Evolutionary conservation across 2,329 filamentous ascomycete species (phyloP).

Genomic region (Talaromyces sp.): DNA sequence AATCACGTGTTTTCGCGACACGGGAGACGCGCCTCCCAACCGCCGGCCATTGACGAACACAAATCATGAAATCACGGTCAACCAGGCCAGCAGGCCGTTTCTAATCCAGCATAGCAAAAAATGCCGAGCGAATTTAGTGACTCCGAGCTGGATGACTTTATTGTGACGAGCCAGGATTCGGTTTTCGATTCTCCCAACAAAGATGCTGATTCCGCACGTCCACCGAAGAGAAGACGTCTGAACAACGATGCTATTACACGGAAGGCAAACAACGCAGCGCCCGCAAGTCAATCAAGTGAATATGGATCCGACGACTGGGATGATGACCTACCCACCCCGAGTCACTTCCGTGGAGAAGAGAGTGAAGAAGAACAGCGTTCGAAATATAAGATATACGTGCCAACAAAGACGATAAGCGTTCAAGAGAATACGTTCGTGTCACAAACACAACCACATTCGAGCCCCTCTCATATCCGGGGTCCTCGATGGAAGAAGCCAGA

Average conservation of each 20-base stretch:
- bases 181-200: constrained; percentile 1
- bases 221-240: constrained; percentile 32
- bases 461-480: constrained; percentile 48
- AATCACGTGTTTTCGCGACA: constrained; percentile 13
- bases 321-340: constrained; percentile 19
- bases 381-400: constrained; percentile 39
- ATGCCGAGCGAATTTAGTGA: constrained; percentile 25
- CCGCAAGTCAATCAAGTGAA: neutral
- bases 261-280: neutral
- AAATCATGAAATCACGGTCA: neutral
- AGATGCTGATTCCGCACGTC: constrained; percentile 21
- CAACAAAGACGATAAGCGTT: constrained; percentile 32
- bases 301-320: constrained; percentile 14
- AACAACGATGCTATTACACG: neutral
- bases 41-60: neutral
- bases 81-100: neutral
- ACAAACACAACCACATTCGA: constrained; percentile 46
- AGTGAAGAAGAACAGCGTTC: constrained; percentile 21
- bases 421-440: constrained; percentile 45
- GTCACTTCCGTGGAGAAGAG: constrained; percentile 16
- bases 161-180: constrained; percentile 19
- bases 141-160: constrained; percentile 21
- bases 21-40: neutral
- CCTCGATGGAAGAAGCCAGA: constrained; percentile 47
- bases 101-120: neutral